Base-by-base conservation (phyloP, 306 rosid species). In the Arachis stenosperma region DNA sequence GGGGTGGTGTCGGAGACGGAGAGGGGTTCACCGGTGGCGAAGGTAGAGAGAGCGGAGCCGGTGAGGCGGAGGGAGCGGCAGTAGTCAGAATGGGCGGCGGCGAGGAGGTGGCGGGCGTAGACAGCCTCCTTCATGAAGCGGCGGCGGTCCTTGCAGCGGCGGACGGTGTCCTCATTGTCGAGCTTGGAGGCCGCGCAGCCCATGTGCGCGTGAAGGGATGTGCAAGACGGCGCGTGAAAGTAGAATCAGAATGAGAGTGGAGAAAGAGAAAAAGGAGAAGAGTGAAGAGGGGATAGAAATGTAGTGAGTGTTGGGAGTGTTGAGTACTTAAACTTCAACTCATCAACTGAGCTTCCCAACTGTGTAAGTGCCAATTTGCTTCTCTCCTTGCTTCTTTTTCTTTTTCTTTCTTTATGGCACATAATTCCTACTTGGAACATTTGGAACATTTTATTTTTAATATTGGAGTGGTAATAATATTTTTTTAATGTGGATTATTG, bases 51-150 rank as follows among this genome's bases (percentile, higher is more conserved):
- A 3, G 96, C 93, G 13, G 93, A 73, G 75, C 99, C 99, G 9
- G 98, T 95, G 29, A 69, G 81, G 30, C 93, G 96, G 85, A 95
- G 99, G 44, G 90, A 91, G 42, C 97, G 94, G 73, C 94, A 86
- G 81, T 95, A 95, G 83, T 95, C 97, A 41, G 98, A 89, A 74
- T 95, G 99, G 0, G 99, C 97, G 0, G 98, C 95, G n/a, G 98
- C 99, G 2, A 95, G 83, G 79, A 84, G 96, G 81, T 91, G 93
- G 65, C 99, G 97, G 1, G 99, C 86, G 70, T 64, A 65, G 7
- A 95, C 97, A 0, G 98, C 92, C 47, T 91, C 90, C 65, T 88
- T 95, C 88, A 95, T 95, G 13, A 95, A 88, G 64, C 93, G 92
- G 55, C 99, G 98, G 4, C 99, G 89, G 65, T 95, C 97, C 87